Conservation (phyloP, 2,329 filamentous ascomycete genomes). For the Scedosporium dehoogii region DNA sequence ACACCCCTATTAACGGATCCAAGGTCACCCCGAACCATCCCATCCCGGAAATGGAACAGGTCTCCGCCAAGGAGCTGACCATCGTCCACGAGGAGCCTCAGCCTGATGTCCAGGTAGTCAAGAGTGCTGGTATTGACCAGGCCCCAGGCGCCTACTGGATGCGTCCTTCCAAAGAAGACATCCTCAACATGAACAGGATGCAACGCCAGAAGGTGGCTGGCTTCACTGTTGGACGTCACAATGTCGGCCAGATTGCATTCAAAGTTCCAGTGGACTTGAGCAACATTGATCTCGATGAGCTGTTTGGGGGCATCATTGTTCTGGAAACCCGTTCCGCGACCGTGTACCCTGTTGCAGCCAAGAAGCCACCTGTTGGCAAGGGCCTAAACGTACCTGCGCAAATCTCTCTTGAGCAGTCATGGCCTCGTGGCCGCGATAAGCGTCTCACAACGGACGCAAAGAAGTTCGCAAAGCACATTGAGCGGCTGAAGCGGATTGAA, state of each 20-base stretch:
- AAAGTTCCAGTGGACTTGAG: constrained; percentile 74
- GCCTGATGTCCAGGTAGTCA: constrained; percentile 16
- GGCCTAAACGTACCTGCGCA: constrained; percentile 85
- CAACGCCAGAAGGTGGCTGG: constrained; percentile 64
- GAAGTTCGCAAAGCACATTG: constrained; percentile 70
- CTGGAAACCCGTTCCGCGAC: constrained; percentile 73
- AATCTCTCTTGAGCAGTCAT: constrained; percentile 86
- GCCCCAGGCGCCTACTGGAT: constrained; percentile 79
- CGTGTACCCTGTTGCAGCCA: constrained; percentile 67
- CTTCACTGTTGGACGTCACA: constrained; percentile 74
- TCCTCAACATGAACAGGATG: constrained; percentile 69
- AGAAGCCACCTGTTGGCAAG: constrained; percentile 77
- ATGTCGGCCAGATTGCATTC: constrained; percentile 76
- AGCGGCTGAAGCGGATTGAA: constrained; percentile 65
- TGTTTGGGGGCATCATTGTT: constrained; percentile 66
- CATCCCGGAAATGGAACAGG: constrained; percentile 59
- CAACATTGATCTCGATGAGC: constrained; percentile 66
- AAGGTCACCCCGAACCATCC: constrained; percentile 13
- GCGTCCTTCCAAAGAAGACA: constrained; percentile 62
- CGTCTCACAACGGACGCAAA: constrained; percentile 44
- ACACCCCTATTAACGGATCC: constrained; percentile 13
- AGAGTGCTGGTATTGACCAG: constrained; percentile 24
- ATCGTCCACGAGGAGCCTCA: constrained; percentile 65
- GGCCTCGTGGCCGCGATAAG: constrained; percentile 62
- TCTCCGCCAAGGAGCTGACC: constrained; percentile 65